Percentiles rank a stretch among this genome's conserved stretches.
phyloP scores from a whole-genome alignment of 2,329 filamentous ascomycete genomes.

The Penicillium sp. region DNA sequence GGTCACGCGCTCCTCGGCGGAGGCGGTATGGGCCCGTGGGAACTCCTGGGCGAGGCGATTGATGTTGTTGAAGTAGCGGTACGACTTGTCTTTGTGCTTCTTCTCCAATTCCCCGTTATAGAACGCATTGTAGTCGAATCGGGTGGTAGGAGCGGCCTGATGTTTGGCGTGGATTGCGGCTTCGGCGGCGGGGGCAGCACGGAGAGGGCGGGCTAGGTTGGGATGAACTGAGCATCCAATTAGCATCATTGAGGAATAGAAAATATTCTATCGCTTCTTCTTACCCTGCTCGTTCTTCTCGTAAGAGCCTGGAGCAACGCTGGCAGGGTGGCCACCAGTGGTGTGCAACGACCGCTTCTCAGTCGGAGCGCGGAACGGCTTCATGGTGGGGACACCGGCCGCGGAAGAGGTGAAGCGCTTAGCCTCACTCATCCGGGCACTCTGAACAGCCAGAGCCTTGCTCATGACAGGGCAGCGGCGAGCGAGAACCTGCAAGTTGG shows the following conservation, averaged over 20 bases:
- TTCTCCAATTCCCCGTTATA: constrained; percentile 89
- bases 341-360: constrained; percentile 80
- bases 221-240: constrained; percentile 25
- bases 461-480: constrained; percentile 98
- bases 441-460: constrained; percentile 89
- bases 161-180: constrained; percentile 43
- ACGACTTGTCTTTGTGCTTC: constrained; percentile 99
- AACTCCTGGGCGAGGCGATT: constrained; percentile 97
- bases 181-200: constrained; percentile 24
- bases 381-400: constrained; percentile 34
- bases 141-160: constrained; percentile 53
- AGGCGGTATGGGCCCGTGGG: constrained; percentile 87
- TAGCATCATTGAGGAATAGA: constrained; percentile 1
- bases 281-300: constrained; percentile 54
- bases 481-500: constrained; percentile 90
- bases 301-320: constrained; percentile 63
- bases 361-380: constrained; percentile 51
- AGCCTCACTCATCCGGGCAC: constrained; percentile 40
- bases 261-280: constrained; percentile 9
- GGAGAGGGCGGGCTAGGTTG: constrained; percentile 25
- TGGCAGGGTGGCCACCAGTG: constrained; percentile 73
- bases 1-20: constrained; percentile 80
- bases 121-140: constrained; percentile 89
- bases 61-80: constrained; percentile 99
- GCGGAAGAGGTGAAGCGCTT: constrained; percentile 42